phyloP scores from a whole-genome alignment of 2,329 filamentous ascomycete species.

The Fusarium sp. region DNA sequence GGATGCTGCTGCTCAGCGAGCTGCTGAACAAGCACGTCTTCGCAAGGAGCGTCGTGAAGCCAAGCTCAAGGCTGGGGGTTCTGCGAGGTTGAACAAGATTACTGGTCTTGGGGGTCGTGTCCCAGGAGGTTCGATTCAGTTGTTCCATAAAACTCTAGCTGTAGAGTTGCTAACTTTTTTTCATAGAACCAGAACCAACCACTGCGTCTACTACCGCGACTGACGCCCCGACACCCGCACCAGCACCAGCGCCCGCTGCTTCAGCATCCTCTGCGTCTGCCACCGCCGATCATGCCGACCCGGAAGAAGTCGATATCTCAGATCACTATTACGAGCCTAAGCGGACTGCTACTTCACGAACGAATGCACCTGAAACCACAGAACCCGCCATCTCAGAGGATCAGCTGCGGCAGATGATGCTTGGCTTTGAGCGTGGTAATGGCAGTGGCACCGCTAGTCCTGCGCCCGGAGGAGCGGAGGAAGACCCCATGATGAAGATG shows the following conservation, averaged over 20 bases:
- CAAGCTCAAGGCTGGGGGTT: slow-evolving; percentile 79
- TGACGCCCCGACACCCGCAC: slow-evolving; percentile 46
- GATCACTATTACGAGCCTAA: slow-evolving; percentile 74
- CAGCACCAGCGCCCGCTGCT: slow-evolving; percentile 49
- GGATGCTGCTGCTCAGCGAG: slow-evolving; percentile 64
- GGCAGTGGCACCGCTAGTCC: slow-evolving; percentile 42
- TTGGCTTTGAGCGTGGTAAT: slow-evolving; percentile 60
- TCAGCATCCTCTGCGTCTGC: slow-evolving; percentile 48
- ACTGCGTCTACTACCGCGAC: slow-evolving; percentile 42
- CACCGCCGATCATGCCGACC: slow-evolving; percentile 65
- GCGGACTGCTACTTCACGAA: slow-evolving; percentile 49
- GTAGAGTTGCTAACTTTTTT: not conserved
- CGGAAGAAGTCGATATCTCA: slow-evolving; percentile 84
- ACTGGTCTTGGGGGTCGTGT: slow-evolving; percentile 70
- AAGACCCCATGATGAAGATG: slow-evolving; percentile 69
- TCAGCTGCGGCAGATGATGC: slow-evolving; percentile 74
- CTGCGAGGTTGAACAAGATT: slow-evolving; percentile 78
- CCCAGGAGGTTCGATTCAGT: slow-evolving; percentile 46
- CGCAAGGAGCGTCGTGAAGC: slow-evolving; percentile 84
- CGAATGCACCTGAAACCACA: slow-evolving; percentile 46
- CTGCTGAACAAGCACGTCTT: slow-evolving; percentile 75
- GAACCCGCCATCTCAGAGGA: slow-evolving; percentile 61
- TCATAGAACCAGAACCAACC: slow-evolving; percentile 21
- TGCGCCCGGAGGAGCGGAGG: slow-evolving; percentile 34
- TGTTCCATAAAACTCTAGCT: not conserved